These are phyloP conservation scores for Colletotrichum graminicola DNA, from an alignment of 2,329 filamentous ascomycete species.

Conservation along the genomic window DNA sequence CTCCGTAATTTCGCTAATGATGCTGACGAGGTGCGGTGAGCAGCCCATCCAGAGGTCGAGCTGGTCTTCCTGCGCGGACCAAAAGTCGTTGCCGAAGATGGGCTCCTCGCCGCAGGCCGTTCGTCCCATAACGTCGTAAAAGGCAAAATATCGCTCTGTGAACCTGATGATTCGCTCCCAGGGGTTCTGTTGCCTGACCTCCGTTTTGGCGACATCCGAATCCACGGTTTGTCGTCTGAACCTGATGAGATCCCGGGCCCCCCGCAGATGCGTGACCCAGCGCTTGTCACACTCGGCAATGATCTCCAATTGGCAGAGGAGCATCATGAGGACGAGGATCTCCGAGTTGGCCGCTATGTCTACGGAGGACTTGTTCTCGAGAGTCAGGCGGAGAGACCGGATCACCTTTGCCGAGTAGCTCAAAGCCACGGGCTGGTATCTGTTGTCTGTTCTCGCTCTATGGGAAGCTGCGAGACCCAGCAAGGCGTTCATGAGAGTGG, in stretches of 20 bases:
- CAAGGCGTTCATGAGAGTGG: slow-evolving; percentile 40
- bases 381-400: slow-evolving; percentile 31
- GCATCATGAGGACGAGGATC: slow-evolving; percentile 41
- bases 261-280: slow-evolving; percentile 58
- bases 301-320: slow-evolving; percentile 42
- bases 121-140: slow-evolving; percentile 60
- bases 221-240: slow-evolving; percentile 46
- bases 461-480: slow-evolving; percentile 42
- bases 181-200: slow-evolving; percentile 23
- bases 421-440: slow-evolving; percentile 31
- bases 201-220: slow-evolving; percentile 17
- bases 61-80: slow-evolving; percentile 51
- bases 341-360: slow-evolving; percentile 38
- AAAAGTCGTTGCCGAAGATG: slow-evolving; percentile 58
- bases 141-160: slow-evolving; percentile 59
- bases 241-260: slow-evolving; percentile 57
- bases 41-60: slow-evolving; percentile 60
- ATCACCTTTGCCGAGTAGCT: slow-evolving; percentile 42
- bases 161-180: slow-evolving; percentile 43
- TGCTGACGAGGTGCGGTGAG: slow-evolving; percentile 56
- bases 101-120: slow-evolving; percentile 58
- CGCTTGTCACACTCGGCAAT: slow-evolving; percentile 54
- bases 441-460: slow-evolving; percentile 31
- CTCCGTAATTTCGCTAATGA: slow-evolving; percentile 57
- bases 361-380: slow-evolving; percentile 24